A percentile compares a stretch with the other conserved stretches of the same genome.
These are phyloP conservation scores for Chrysosphaeria jannelii DNA, from an alignment of 2,329 filamentous ascomycete genomes.

Conservation along the genomic window DNA sequence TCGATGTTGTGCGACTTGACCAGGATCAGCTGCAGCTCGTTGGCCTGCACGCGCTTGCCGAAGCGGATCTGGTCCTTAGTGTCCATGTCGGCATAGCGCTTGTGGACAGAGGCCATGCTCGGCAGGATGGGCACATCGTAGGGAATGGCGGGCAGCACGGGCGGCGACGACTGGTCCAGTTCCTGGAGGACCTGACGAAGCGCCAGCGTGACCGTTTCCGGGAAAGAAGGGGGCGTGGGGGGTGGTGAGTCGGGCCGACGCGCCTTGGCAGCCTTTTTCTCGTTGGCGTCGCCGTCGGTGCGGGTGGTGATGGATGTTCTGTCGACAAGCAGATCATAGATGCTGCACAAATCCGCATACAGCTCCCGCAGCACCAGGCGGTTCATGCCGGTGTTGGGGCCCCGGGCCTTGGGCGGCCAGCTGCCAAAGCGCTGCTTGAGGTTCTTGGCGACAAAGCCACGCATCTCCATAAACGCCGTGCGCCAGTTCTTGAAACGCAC, in stretches of 20 bases:
- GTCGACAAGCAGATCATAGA: constrained; percentile 77
- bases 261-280: constrained; percentile 11
- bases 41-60: constrained; percentile 40
- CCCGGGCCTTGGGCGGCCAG: constrained; percentile 89
- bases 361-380: constrained; percentile 51
- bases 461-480: constrained; percentile 40
- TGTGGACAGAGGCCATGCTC: constrained; percentile 30
- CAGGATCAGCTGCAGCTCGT: constrained; percentile 51
- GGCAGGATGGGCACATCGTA: constrained; percentile 67
- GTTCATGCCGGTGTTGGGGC: constrained; percentile 65
- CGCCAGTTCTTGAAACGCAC: constrained; percentile 71
- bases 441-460: constrained; percentile 39
- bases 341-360: constrained; percentile 56
- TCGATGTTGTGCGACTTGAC: constrained; percentile 58
- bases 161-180: constrained; percentile 68
- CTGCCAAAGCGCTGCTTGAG: constrained; percentile 27
- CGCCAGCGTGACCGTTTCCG: constrained; percentile 31
- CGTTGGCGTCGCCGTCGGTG: no score
- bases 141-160: constrained; percentile 69
- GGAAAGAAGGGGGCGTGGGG: constrained; percentile 8
- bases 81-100: constrained; percentile 31
- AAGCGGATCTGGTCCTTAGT: constrained; percentile 47
- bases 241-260: no score
- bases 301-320: constrained; percentile 49
- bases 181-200: constrained; percentile 58